Conservation (phyloP, 1,139 yeast species). For the Meyerozyma guilliermondii region DNA sequence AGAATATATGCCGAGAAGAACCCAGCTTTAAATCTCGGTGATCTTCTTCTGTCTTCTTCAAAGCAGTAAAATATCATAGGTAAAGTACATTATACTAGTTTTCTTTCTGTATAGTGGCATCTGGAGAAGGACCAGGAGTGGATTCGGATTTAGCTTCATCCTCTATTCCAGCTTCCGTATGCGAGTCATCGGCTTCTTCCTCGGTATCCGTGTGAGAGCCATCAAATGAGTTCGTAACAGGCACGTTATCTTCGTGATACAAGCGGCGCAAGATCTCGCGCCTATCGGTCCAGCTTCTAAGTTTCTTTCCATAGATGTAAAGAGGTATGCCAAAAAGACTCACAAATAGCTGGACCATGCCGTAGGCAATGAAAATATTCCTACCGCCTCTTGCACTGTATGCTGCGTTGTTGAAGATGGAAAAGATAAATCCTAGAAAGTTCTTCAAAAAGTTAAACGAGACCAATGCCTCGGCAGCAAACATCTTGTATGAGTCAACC, state of each 20-base stretch:
- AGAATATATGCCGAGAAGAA: constrained; percentile 15
- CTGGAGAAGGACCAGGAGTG: neutral
- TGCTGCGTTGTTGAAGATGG: constrained; percentile 51
- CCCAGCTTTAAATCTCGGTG: neutral
- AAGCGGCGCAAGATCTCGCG: constrained; percentile 30
- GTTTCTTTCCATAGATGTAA: constrained; percentile 50
- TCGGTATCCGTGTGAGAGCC: neutral
- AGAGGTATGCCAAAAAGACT: constrained; percentile 49
- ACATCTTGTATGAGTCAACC: constrained; percentile 54
- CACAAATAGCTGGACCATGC: constrained; percentile 45
- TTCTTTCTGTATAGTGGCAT: neutral
- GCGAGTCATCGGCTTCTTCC: neutral
- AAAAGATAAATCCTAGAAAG: constrained; percentile 50
- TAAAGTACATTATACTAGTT: neutral
- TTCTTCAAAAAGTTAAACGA: constrained; percentile 53
- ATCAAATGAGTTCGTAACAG: constrained; percentile 5
- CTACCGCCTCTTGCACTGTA: constrained; percentile 39
- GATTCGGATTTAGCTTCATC: neutral
- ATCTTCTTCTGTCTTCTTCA: too few species aligned
- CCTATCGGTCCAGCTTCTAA: constrained; percentile 49
- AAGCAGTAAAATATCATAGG: too few species aligned
- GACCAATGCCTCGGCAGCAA: constrained; percentile 57
- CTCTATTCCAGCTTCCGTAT: neutral
- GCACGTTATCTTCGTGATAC: constrained; percentile 23
- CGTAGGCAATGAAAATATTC: constrained; percentile 48